Conservation (phyloP, 805 yeast species). For the Cyberlindnera amylophila region DNA sequence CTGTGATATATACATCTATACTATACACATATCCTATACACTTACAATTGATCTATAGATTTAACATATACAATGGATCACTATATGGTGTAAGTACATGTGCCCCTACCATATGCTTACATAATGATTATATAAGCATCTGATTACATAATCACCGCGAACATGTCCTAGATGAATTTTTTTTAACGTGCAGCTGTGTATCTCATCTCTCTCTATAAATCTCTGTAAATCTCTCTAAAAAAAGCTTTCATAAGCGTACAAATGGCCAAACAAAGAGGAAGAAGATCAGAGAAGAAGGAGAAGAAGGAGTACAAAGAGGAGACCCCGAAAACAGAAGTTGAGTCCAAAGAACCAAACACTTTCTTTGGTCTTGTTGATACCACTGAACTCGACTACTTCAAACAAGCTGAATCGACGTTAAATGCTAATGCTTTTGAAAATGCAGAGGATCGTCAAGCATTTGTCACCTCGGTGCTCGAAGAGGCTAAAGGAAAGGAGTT, state of each 20-base stretch:
- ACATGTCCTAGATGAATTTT: too few species aligned
- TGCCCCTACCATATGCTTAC: too few species aligned
- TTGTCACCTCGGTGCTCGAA: conserved; percentile 73
- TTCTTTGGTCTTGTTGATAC: conserved; percentile 88
- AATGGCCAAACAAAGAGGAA: conserved; percentile 39
- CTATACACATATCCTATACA: too few species aligned
- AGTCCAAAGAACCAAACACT: conserved; percentile 33
- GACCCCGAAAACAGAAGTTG: conserved; percentile 10
- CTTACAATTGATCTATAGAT: too few species aligned
- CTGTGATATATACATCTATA: not conserved
- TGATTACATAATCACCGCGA: too few species aligned
- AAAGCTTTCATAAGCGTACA: too few species aligned
- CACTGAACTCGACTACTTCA: conserved; percentile 84
- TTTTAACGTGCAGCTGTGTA: too few species aligned
- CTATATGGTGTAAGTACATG: too few species aligned
- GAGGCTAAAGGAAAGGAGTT: conserved; percentile 88
- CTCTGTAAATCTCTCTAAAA: too few species aligned
- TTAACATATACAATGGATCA: too few species aligned
- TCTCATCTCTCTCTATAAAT: too few species aligned
- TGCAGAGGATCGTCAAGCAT: conserved; percentile 68
- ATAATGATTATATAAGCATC: too few species aligned
- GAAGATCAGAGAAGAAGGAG: conserved; percentile 34
- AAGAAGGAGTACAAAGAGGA: conserved; percentile 10
- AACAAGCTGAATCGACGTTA: conserved; percentile 84
- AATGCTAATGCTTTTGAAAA: conserved; percentile 74